These are phyloP conservation scores for Trypanosoma caninum DNA, from an alignment of 208 protist species.

Conservation along the genomic window DNA sequence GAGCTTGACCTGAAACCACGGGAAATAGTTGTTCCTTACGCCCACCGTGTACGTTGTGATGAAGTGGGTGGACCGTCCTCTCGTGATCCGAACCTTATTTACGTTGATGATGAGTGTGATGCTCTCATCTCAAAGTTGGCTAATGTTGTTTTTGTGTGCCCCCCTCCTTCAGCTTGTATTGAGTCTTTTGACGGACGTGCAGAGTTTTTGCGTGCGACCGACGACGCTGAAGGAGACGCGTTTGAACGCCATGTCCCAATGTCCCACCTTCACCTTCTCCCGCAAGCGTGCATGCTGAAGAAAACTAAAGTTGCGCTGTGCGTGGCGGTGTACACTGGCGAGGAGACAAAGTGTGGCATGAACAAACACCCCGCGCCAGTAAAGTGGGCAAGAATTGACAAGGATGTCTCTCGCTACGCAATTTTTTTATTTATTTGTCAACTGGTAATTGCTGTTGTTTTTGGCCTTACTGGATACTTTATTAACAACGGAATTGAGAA, in stretches of 20 bases:
- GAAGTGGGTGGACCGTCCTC: neutral
- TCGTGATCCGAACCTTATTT: slow-evolving; percentile 1
- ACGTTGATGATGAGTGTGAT: slow-evolving; percentile 23
- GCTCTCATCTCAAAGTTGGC: slow-evolving; percentile 21
- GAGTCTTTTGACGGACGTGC: slow-evolving; percentile 86
- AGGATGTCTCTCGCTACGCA: slow-evolving; percentile 77
- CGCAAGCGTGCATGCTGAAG: slow-evolving; percentile 85
- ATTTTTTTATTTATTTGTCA: slow-evolving; percentile 90
- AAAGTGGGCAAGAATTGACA: slow-evolving; percentile 94
- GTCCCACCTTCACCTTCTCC: slow-evolving; percentile 70
- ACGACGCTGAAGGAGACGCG: neutral
- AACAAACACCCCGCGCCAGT: slow-evolving; percentile 85
- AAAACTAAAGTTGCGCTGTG: slow-evolving; percentile 80
- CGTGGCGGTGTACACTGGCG: slow-evolving; percentile 94
- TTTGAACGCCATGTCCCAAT: slow-evolving; percentile 32
- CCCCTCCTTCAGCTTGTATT: slow-evolving; percentile 71
- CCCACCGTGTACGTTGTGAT: too few relatives aligned
- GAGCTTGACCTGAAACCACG: slow-evolving; percentile 92
- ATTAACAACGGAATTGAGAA: slow-evolving; percentile 41
- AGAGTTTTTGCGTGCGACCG: slow-evolving; percentile 21
- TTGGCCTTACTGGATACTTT: slow-evolving; percentile 79
- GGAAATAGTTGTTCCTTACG: slow-evolving; percentile 43
- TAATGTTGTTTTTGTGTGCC: slow-evolving; percentile 45
- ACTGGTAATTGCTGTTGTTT: slow-evolving; percentile 62
- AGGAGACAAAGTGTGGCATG: slow-evolving; percentile 93